Conservation (phyloP, 257 asterid genomes). For the Pogostemon cablin region DNA sequence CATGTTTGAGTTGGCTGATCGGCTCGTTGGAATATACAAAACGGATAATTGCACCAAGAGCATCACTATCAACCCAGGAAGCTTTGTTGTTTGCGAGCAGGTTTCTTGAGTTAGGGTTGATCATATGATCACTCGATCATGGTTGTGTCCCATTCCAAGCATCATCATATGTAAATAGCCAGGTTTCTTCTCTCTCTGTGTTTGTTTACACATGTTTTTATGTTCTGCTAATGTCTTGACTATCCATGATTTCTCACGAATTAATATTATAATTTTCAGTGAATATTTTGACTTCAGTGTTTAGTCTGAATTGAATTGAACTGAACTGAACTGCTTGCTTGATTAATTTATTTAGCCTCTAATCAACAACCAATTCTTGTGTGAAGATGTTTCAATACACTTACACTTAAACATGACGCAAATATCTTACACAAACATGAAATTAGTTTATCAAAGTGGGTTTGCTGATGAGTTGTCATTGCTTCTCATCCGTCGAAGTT, state of each 20-base stretch:
- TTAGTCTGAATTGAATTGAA: no score
- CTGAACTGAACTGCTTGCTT: no score
- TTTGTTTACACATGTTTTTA: neutral
- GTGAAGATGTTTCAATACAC: no score
- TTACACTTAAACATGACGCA: no score
- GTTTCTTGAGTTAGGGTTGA: constrained; percentile 38
- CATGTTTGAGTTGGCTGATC: constrained; percentile 95
- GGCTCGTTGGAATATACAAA: constrained; percentile 91
- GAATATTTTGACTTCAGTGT: no score
- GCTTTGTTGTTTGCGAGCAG: constrained; percentile 82
- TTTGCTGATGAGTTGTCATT: constrained; percentile 13
- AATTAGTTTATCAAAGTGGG: constrained; percentile 28
- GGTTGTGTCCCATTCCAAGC: constrained; percentile 16
- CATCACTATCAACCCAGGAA: constrained; percentile 88
- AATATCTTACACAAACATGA: neutral
- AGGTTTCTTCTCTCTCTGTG: constrained; percentile 8
- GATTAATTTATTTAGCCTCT: no score
- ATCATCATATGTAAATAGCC: constrained; percentile 10
- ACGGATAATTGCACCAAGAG: constrained; percentile 99
- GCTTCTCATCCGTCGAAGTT: constrained; percentile 55
- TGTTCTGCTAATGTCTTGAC: no score
- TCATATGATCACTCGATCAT: neutral
- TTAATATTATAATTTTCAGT: no score
- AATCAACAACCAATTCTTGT: no score
- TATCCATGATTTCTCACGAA: no score